Conservation (phyloP, 2,329 filamentous ascomycete species). For the Ophiocordyceps robertsii region DNA sequence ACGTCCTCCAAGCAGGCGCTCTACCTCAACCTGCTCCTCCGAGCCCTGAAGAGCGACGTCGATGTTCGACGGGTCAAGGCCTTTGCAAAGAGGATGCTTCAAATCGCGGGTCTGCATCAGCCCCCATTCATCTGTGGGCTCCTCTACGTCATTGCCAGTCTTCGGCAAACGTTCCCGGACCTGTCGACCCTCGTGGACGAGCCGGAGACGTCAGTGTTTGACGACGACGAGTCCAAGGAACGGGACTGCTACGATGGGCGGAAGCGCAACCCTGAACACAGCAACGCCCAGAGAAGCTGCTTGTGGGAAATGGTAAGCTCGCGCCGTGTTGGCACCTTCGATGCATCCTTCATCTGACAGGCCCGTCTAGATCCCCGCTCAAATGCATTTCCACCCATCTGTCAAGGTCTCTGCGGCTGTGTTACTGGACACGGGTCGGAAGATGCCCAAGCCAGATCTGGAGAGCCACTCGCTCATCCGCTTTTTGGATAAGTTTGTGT, state of each 20-base stretch:
- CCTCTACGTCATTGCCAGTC: slow-evolving; percentile 76
- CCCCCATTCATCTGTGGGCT: slow-evolving; percentile 86
- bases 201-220: slow-evolving; percentile 54
- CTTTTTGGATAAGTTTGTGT: slow-evolving; percentile 98
- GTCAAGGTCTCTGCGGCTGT: slow-evolving; percentile 71
- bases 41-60: slow-evolving; percentile 78
- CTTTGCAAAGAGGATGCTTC: slow-evolving; percentile 85
- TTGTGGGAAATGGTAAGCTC: slow-evolving; percentile 73
- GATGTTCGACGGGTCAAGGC: slow-evolving; percentile 87
- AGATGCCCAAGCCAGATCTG: slow-evolving; percentile 80
- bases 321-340: not conserved
- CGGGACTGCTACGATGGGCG: slow-evolving; percentile 60
- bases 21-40: slow-evolving; percentile 85
- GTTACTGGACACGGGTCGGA: slow-evolving; percentile 53
- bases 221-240: slow-evolving; percentile 45
- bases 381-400: slow-evolving; percentile 79
- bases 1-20: slow-evolving; percentile 90
- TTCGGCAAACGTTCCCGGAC: slow-evolving; percentile 67
- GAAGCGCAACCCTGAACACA: slow-evolving; percentile 83
- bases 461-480: slow-evolving; percentile 83
- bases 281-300: slow-evolving; percentile 85
- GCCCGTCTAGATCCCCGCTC: slow-evolving; percentile 17
- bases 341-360: slow-evolving; percentile 3
- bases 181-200: slow-evolving; percentile 67
- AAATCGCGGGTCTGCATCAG: slow-evolving; percentile 78